Base-by-base conservation (phyloP, 495 filamentous ascomycete genomes). In the Lindgomyces ingoldianus region DNA sequence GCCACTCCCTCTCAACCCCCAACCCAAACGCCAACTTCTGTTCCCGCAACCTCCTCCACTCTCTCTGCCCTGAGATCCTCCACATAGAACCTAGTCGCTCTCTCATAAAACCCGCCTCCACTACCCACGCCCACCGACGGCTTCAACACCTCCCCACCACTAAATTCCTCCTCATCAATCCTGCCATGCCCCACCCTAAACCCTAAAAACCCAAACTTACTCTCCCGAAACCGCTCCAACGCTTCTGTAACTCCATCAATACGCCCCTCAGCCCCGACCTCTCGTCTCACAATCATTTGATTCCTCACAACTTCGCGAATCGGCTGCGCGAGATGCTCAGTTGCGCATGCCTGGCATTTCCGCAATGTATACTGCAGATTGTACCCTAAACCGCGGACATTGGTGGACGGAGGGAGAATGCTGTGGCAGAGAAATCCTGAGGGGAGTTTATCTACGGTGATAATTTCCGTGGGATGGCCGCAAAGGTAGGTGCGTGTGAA, bases 401-500 rank as follows among this genome's bases (percentile, higher is more conserved):
- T 6, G 6, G 14, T 39, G 6, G 33, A 14, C 6, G 33, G 33
- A 6, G 33, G 33, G 6, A 6, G 6, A 14, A 39, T 39, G 6
- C 6, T 39, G 33, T 39, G 33, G 33, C 14, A 14, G 33, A 39
- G 33, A 39, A 39, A 6, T 6, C 33, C 26, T 10, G 19, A n/a
- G 22, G 25, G 19, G 8, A 3, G 48, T 52, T 52, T 52, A 8
- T 24, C 22, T 8, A 52, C 48, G 11, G 11, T 16, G 8, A 52
- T 26, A 18, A 10, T 14, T 29, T 52, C 48, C 3, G 25, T 6
- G 18, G 48, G 48, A 22, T 52, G 48, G 12, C 48, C 48, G 22
- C 48, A 52, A 8, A 52, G 48, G 48, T 52, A 52, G 48, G 18
- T 26, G 11, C 48, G 48, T 4, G 18, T 26, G 48, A 52, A 52